Evolutionary conservation across 495 filamentous ascomycete species (phyloP), one percentile per base, ranked within the genome.

Genomic region (Bryoglossum gracile): DNA sequence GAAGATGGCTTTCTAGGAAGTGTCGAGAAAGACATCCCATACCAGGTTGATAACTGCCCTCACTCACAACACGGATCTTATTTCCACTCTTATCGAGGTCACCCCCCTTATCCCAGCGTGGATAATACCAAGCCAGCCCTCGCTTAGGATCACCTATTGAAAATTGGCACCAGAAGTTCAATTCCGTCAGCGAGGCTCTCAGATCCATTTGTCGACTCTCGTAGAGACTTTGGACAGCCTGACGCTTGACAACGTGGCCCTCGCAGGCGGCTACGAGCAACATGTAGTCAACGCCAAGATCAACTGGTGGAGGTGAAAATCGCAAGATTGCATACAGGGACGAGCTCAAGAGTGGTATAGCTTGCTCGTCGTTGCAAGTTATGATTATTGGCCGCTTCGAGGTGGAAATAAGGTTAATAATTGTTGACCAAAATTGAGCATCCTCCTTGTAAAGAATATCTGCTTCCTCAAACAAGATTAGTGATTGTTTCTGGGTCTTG

Each of bases 101-200:
- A 3, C 68, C 60, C 0, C 84, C 82, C 18, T 68, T 76, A 13
- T 88, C 84, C 79, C 80, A 90, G 32, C 79, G 74, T 43, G 73
- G 82, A 64, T 78, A 86, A 48, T 92, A 83, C 94, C 94, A 99
- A 43, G 92, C 87, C 19, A 95, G 72, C 2, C 91, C 90, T 1
- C 86, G 83, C 60, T 86, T 86, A 11, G 78, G 72, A 57, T 94
- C 91, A n/a, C 94, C 94, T 21, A 97, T 78, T 0, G 80, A 89
- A 65, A 97, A 89, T 65, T 96, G 92, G 58, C 94, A 97, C 89
- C 89, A 96, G 63, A 92, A 94, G 53, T 94, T 81, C 9, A 99
- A 71, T 41, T 99, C 88, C 50, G 76, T 83, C n/a, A 97, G 79
- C 0, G 82, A 80, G 22, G 80, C 86, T 17, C 94, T 80, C 16